Evolutionary conservation across 1,284 basidiomycete species (phyloP), one percentile per base, ranked within the genome.

Genomic region (Apiotrichum gracile): DNA sequence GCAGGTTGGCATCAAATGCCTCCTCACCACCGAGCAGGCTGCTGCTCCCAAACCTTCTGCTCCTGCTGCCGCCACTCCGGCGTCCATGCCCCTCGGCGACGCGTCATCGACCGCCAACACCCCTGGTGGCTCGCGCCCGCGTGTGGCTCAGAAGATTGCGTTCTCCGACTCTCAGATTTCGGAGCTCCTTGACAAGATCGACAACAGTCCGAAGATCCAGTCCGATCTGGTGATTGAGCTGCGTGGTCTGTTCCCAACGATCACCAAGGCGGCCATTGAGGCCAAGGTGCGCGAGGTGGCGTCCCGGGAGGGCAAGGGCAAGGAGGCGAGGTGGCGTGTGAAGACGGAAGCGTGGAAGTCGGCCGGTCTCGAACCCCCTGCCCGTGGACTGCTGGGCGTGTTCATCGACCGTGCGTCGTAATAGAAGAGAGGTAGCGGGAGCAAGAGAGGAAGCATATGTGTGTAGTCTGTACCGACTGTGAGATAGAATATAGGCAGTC

Each of bases 231-330:
- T 72, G 13, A 60, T 63, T 8, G 57, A 65, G 9, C 59, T 76
- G n/a, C 61, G 62, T 37, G 57, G 55, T 1, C 61, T 62, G 12
- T 74, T 74, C 51, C 55, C 57, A 19, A 66, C 64, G 17, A 61
- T 72, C 14, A 65, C 70, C n/a, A 74, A 74, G 49, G 66, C 60
- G n/a, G 70, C 71, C 4, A 73, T 76, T 37, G 72, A 72, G 52
- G 61, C 61, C 21, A 73, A 72, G 57, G 46, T 76, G 24, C 67
- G 65, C 27, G 70, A 73, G 44, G 70, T 72, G 4, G 72, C 74
- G 0, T 55, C 62, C 1, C 64, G 66, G 25, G 63, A 68, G 43
- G 68, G 66, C 12, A 70, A 68, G 55, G 57, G 56, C 26, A 69
- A 69, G 54, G 70, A 69, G 29, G 38, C 47, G 27, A 52, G 51